These are phyloP conservation scores for Diaporthe citri DNA, from an alignment of 2,329 filamentous ascomycete genomes.

Conservation along the genomic window DNA sequence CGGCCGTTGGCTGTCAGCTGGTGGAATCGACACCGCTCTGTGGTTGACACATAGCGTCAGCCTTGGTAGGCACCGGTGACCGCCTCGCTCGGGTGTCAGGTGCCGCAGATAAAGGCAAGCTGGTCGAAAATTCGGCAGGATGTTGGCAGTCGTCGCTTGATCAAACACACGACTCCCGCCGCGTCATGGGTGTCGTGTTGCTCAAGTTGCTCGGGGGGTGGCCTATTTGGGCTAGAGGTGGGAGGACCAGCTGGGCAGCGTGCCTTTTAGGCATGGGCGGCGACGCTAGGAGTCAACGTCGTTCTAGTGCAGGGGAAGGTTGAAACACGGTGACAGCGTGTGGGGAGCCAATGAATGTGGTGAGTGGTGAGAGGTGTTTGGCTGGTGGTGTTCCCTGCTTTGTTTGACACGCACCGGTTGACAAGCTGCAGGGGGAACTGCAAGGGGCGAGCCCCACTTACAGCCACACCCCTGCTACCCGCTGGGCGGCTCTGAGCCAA, in stretches of 20 bases:
- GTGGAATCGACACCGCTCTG: background rate
- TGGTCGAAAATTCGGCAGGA: background rate
- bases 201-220: background rate
- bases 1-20: background rate
- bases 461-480: conserved; percentile 8
- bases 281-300: background rate
- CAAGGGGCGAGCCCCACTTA: conserved; percentile 8
- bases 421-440: conserved; percentile 1
- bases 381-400: background rate
- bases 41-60: background rate
- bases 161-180: conserved; percentile 25
- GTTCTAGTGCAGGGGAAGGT: conserved; percentile 4
- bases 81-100: background rate
- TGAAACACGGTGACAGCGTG: conserved; percentile 29
- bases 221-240: conserved; percentile 18
- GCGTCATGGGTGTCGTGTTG: conserved; percentile 20
- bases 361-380: background rate
- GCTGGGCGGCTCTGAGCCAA: conserved; percentile 13
- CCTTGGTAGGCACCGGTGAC: background rate
- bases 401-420: conserved; percentile 22
- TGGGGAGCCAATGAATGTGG: conserved; percentile 27
- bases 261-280: conserved; percentile 4
- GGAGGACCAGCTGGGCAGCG: background rate
- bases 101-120: background rate
- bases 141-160: conserved; percentile 7